phyloP scores from a whole-genome alignment of 2,329 filamentous ascomycete genomes.

The Metarhizium sp. region DNA sequence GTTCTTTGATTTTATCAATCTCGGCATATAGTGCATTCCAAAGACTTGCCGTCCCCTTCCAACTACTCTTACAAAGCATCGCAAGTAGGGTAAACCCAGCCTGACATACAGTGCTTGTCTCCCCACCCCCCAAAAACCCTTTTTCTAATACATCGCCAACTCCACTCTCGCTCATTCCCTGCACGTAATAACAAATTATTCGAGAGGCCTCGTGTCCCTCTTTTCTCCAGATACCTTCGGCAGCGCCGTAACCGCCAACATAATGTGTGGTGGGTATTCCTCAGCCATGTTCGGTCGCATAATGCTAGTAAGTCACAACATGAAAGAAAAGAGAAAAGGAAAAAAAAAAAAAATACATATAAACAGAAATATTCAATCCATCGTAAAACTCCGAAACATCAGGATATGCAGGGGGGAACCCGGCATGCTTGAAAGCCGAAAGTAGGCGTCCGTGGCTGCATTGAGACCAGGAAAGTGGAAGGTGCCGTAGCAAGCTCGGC shows the following conservation, averaged over 20 bases:
- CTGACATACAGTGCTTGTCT: not conserved
- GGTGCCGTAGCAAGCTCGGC: slow-evolving; percentile 10
- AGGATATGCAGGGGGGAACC: not conserved
- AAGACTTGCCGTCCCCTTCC: too few relatives aligned
- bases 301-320: not conserved
- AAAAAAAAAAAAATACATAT: not conserved
- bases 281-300: not conserved
- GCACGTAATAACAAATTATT: not conserved
- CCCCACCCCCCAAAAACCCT: not conserved
- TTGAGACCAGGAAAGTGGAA: too few relatives aligned
- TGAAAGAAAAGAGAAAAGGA: not conserved
- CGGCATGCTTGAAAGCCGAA: too few relatives aligned
- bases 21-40: not conserved
- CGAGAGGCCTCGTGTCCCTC: not conserved
- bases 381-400: not conserved
- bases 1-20: not conserved
- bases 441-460: too few relatives aligned
- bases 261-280: not conserved
- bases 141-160: not conserved
- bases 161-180: not conserved
- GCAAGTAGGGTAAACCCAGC: not conserved
- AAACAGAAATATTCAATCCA: not conserved
- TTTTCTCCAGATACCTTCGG: not conserved
- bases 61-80: not conserved
- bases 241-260: not conserved